Evolutionary conservation across 2,329 filamentous ascomycete species (phyloP), one percentile per base, ranked within the genome.

Genomic region (Fusarium sp.): DNA sequence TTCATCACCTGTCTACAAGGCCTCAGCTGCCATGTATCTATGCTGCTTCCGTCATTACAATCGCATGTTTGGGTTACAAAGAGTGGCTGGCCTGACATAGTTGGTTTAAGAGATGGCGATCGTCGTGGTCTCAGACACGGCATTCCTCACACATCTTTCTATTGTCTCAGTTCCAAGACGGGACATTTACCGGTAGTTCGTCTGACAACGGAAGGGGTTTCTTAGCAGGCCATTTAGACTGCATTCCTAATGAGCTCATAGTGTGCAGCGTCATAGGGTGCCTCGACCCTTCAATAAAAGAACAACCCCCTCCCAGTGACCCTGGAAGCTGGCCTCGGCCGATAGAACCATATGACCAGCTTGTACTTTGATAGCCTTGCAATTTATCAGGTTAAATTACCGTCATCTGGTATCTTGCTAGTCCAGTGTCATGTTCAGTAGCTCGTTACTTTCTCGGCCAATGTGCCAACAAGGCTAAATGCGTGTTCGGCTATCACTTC

Each of bases 101-200:
- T 45, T 42, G 18, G 30, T 38, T 59, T 16, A 41, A 53, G 40
- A 45, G 37, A 56, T 38, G 31, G 18, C 41, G n/a, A 63, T 51
- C 51, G 31, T 15, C 33, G 31, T 30, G 11, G 23, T 65, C 49
- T 59, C 34, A 55, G 46, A 57, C 51, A 52, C 20, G 13, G 5
- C 67, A 45, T 70, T 60, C 50, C 67, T 47, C 16, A 15, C 13
- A 36, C 3, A 40, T 47, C 30, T 45, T 30, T 9, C 31, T 18
- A 18, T n/a, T 68, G 63, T 65, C 54, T 70, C 40, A 51, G 23
- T 52, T 36, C 34, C 37, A 38, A 42, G 23, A 42, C 42, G 30
- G 37, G 30, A 30, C 44, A 41, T 61, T 41, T 20, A 38, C 15
- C 30, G 47, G 16, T n/a, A 40, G 23, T 51, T 23, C 26, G 37